Evolutionary conservation across 805 yeast species (phyloP).

Genomic region (Candida sakaeoensis): DNA sequence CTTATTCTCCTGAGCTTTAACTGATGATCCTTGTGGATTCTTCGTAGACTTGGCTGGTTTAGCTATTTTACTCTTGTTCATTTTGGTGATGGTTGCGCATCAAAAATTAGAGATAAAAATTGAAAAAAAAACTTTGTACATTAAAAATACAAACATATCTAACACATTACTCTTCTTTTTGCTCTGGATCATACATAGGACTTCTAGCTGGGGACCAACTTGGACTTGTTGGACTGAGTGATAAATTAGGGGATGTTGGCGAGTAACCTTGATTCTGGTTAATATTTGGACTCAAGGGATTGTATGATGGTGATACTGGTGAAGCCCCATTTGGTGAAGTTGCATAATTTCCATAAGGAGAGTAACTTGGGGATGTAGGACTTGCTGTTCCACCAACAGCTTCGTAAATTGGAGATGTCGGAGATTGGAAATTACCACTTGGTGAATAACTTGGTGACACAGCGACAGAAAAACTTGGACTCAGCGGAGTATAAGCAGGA

Average conservation of each 20-base stretch:
- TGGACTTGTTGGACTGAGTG: conserved; percentile 66
- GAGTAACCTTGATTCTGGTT: conserved; percentile 45
- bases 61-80: conserved; percentile 34
- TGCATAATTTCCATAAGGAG: conserved; percentile 45
- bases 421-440: conserved; percentile 56
- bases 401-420: conserved; percentile 51
- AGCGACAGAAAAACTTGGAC: conserved; percentile 62
- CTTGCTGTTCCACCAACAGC: background rate
- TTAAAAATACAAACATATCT: conserved; percentile 39
- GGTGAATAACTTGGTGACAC: conserved; percentile 62
- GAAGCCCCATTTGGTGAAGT: conserved; percentile 51
- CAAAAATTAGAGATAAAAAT: conserved; percentile 23
- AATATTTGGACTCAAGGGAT: conserved; percentile 80
- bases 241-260: conserved; percentile 64
- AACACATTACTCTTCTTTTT: conserved; percentile 35
- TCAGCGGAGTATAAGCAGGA: conserved; percentile 65
- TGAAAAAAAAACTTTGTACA: conserved; percentile 53
- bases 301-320: conserved; percentile 51
- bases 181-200: conserved; percentile 36
- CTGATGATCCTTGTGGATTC: conserved; percentile 33
- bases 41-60: conserved; percentile 56
- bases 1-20: conserved; percentile 48
- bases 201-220: conserved; percentile 51
- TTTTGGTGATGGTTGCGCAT: conserved; percentile 79
- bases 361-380: conserved; percentile 49